A percentile compares a stretch with the other conserved stretches of the same genome.
These are phyloP conservation scores for Ramaria sp. DNA, from an alignment of 768 basidiomycete genomes.

Conservation along the genomic window DNA sequence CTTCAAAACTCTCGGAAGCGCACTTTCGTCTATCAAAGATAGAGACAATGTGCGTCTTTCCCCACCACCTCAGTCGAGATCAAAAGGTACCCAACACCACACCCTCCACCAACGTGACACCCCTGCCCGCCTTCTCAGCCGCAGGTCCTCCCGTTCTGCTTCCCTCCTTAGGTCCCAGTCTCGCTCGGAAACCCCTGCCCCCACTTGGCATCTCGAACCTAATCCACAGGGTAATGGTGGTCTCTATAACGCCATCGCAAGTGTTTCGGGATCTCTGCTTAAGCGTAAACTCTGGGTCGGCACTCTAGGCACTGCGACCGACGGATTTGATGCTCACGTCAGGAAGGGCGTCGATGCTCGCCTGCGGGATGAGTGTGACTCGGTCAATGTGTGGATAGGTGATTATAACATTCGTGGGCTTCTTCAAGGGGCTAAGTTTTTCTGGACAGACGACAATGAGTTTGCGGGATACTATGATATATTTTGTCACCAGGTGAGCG, in stretches of 20 bases:
- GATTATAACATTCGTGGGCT: background rate
- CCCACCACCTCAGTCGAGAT: slow-evolving; percentile 19
- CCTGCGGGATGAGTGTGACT: slow-evolving; percentile 27
- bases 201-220: slow-evolving; percentile 36
- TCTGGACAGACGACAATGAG: slow-evolving; percentile 48
- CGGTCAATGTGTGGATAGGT: slow-evolving; percentile 60
- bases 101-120: background rate
- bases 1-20: slow-evolving; percentile 11
- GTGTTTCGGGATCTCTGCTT: slow-evolving; percentile 37
- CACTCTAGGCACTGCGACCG: slow-evolving; percentile 63
- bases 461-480: slow-evolving; percentile 76
- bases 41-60: slow-evolving; percentile 14
- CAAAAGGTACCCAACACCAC: slow-evolving; percentile 14
- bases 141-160: slow-evolving; percentile 43
- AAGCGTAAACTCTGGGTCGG: slow-evolving; percentile 54
- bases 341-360: slow-evolving; percentile 44
- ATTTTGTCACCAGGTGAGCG: slow-evolving; percentile 67
- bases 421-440: background rate
- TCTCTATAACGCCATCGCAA: slow-evolving; percentile 66
- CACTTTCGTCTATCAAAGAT: slow-evolving; percentile 9
- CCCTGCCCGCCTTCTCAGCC: slow-evolving; percentile 25
- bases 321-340: slow-evolving; percentile 46
- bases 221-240: slow-evolving; percentile 78
- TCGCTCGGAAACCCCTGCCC: slow-evolving; percentile 14
- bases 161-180: slow-evolving; percentile 36